Evolutionary conservation across 306 rosid species (phyloP).

Genomic region (Bauhinia variegata): DNA sequence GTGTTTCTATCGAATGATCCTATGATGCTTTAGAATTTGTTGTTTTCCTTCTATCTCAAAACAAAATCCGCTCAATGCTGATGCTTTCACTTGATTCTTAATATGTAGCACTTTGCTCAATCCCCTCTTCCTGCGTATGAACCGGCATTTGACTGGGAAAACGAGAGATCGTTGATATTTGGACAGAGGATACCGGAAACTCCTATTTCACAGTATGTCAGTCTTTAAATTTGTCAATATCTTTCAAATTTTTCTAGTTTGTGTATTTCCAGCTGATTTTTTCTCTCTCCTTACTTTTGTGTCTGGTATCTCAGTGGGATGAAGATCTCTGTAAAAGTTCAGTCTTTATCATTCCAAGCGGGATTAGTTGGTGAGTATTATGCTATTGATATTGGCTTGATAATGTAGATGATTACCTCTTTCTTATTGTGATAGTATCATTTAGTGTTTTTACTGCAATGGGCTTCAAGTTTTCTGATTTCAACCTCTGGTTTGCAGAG

Average conservation of each 20-base stretch:
- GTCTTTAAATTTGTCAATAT: slow-evolving; percentile 27
- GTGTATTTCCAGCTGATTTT: slow-evolving; percentile 29
- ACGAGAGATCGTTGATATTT: slow-evolving; percentile 92
- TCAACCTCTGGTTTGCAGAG: slow-evolving; percentile 54
- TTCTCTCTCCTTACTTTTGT: slow-evolving; percentile 36
- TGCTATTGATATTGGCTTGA: slow-evolving; percentile 35
- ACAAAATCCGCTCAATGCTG: slow-evolving; percentile 2
- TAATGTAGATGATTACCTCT: slow-evolving; percentile 33
- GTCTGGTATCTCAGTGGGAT: slow-evolving; percentile 68
- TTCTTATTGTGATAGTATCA: slow-evolving; percentile 13
- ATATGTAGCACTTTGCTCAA: slow-evolving; percentile 78
- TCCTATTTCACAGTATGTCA: slow-evolving; percentile 82
- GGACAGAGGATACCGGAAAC: slow-evolving; percentile 94
- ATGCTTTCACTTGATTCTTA: slow-evolving; percentile 5
- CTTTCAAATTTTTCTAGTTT: slow-evolving; percentile 22
- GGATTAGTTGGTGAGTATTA: slow-evolving; percentile 78
- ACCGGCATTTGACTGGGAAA: slow-evolving; percentile 99
- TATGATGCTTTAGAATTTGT: background rate
- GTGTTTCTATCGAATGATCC: slow-evolving; percentile 3
- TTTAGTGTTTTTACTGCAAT: slow-evolving; percentile 31
- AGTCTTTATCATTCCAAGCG: slow-evolving; percentile 80
- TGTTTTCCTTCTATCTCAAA: slow-evolving; percentile 15
- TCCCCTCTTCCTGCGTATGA: slow-evolving; percentile 96
- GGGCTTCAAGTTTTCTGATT: slow-evolving; percentile 49
- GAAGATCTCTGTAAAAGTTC: slow-evolving; percentile 94